Percentiles rank a stretch among this genome's conserved stretches.
Evolutionary conservation across 2,329 filamentous ascomycete genomes (phyloP).

Genomic region (Penicillium sp.): DNA sequence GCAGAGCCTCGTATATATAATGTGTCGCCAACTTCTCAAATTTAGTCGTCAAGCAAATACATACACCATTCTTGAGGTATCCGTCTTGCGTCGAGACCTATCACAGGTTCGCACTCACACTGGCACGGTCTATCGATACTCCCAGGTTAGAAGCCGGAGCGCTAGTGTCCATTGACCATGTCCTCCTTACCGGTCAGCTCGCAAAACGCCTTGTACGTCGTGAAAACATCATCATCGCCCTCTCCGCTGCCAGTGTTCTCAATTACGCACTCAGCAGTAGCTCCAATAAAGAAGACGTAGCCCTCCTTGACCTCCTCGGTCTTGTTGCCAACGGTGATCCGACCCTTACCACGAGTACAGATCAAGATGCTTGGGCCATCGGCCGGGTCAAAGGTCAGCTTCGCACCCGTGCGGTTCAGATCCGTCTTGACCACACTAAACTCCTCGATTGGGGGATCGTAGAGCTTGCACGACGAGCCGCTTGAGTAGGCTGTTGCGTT

Average conservation of each 20-base stretch:
- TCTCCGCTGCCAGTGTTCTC: conserved; percentile 63
- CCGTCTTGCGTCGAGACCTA: not conserved
- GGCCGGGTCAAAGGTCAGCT: conserved; percentile 85
- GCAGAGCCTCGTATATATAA: not conserved
- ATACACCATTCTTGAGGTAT: not conserved
- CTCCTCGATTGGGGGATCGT: conserved; percentile 95
- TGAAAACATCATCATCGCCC: conserved; percentile 69
- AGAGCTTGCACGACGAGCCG: conserved; percentile 71
- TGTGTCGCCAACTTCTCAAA: not conserved
- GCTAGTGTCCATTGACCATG: conserved; percentile 41
- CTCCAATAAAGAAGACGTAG: conserved; percentile 82
- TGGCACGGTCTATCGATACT: conserved; percentile 19
- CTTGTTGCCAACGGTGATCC: conserved; percentile 82
- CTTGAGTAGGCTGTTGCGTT: conserved; percentile 82
- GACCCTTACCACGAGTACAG: conserved; percentile 81
- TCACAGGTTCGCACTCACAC: conserved; percentile 27
- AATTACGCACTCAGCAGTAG: conserved; percentile 79
- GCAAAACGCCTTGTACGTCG: conserved; percentile 92
- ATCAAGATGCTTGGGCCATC: conserved; percentile 91
- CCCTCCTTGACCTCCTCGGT: conserved; percentile 73
- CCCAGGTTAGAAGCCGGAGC: conserved; percentile 21
- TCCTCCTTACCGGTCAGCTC: conserved; percentile 66
- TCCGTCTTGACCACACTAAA: conserved; percentile 86
- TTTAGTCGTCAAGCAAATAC: not conserved
- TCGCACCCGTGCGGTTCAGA: conserved; percentile 70